These are phyloP conservation scores for Globisporangium recalcitrans DNA, from an alignment of 352 stramenopile genomes.

Conservation along the genomic window DNA sequence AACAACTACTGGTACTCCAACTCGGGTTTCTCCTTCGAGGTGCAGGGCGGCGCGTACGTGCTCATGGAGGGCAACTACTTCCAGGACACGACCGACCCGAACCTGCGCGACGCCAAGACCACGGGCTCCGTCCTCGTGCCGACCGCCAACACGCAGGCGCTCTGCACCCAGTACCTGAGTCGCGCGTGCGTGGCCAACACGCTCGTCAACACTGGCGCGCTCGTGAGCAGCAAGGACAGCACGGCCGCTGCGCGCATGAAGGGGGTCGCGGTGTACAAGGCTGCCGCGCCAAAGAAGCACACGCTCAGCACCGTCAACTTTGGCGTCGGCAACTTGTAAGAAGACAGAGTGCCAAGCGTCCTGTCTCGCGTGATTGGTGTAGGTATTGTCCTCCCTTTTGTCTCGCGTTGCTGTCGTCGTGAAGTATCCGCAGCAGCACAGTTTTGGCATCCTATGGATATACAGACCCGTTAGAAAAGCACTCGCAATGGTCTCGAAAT, in stretches of 20 bases:
- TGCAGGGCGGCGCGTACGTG: slow-evolving; percentile 13
- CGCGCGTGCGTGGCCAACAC: slow-evolving; percentile 11
- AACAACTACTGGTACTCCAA: slow-evolving; percentile 22
- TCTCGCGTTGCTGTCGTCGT: not conserved
- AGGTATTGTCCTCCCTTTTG: not conserved
- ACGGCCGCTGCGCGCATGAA: slow-evolving; percentile 7
- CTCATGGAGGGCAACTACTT: slow-evolving; percentile 35
- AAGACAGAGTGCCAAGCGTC: not conserved
- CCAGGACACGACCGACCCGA: slow-evolving; percentile 25
- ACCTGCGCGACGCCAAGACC: not conserved
- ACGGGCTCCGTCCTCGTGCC: slow-evolving; percentile 18
- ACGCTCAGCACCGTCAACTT: slow-evolving; percentile 6
- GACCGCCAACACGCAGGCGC: slow-evolving; percentile 5
- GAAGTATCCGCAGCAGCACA: not conserved
- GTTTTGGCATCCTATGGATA: not conserved
- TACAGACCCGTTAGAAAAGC: not conserved
- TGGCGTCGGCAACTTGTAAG: slow-evolving; percentile 6
- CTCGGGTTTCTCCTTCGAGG: slow-evolving; percentile 21
- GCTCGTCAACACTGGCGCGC: slow-evolving; percentile 1
- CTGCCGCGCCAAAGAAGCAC: not conserved
- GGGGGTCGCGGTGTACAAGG: slow-evolving; percentile 10
- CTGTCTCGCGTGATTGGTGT: not conserved
- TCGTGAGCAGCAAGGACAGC: slow-evolving; percentile 4
- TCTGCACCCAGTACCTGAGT: slow-evolving; percentile 7
- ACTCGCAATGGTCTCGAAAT: no score